phyloP scores from a whole-genome alignment of 306 rosid genomes.

The Sicyos baderoa region DNA sequence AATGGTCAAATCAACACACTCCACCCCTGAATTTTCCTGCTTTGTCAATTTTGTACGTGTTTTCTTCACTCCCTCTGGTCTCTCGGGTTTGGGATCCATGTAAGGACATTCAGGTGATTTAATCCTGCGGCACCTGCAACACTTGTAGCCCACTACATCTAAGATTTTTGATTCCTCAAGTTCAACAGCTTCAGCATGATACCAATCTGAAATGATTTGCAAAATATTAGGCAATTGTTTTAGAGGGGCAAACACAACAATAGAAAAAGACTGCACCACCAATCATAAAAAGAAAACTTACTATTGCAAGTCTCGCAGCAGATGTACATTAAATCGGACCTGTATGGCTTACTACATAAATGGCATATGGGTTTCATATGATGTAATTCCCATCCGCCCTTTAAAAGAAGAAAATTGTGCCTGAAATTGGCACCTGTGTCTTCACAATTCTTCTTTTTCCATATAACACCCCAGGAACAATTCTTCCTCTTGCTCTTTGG shows the following conservation, averaged over 20 bases:
- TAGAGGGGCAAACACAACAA: not conserved
- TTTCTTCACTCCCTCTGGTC: slow-evolving; percentile 36
- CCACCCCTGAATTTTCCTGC: slow-evolving; percentile 44
- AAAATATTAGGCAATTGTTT: not conserved
- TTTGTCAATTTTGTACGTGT: slow-evolving; percentile 31
- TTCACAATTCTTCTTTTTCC: slow-evolving; percentile 60
- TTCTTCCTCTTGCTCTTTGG: slow-evolving; percentile 36
- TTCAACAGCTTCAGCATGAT: slow-evolving; percentile 88
- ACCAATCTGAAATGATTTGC: slow-evolving; percentile 66
- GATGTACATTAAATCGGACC: slow-evolving; percentile 69
- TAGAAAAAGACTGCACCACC: not conserved
- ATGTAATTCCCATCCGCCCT: slow-evolving; percentile 39
- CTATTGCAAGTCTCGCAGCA: slow-evolving; percentile 68
- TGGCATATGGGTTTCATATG: slow-evolving; percentile 48
- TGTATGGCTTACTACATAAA: slow-evolving; percentile 64
- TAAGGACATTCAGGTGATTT: slow-evolving; percentile 82
- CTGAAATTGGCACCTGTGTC: slow-evolving; percentile 45
- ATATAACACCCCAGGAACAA: slow-evolving; percentile 78
- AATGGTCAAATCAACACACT: slow-evolving; percentile 44
- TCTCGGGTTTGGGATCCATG: slow-evolving; percentile 33
- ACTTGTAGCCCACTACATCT: slow-evolving; percentile 69
- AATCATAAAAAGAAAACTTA: slow-evolving; percentile 36
- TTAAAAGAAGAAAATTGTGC: slow-evolving; percentile 61
- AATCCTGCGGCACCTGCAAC: slow-evolving; percentile 93
- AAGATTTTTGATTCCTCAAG: slow-evolving; percentile 68